Evolutionary conservation across 306 rosid species (phyloP).

Genomic region (Acacia crassicarpa): DNA sequence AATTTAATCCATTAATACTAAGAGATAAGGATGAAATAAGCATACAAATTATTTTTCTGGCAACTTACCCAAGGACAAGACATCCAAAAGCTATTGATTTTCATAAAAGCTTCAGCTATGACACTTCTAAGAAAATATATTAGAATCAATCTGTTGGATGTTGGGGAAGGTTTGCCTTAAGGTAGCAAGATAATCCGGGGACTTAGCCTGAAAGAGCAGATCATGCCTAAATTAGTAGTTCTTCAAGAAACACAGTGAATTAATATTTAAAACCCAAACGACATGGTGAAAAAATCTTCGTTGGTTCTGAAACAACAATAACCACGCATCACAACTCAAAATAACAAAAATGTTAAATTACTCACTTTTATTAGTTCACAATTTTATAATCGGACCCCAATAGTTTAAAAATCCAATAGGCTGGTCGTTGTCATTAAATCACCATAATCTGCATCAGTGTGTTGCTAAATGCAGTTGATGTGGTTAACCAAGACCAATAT

Average conservation of each 20-base stretch:
- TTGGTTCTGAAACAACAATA: not conserved
- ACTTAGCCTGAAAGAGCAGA: slow-evolving; percentile 67
- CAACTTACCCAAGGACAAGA: slow-evolving; percentile 5
- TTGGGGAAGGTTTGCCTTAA: slow-evolving; percentile 54
- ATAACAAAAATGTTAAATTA: not conserved
- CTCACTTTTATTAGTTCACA: not conserved
- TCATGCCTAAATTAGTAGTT: slow-evolving; percentile 25
- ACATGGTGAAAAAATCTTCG: not conserved
- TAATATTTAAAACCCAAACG: not conserved
- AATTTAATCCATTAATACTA: not conserved
- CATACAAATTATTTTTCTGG: not conserved
- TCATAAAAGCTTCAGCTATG: slow-evolving; percentile 15
- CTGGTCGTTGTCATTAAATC: not conserved
- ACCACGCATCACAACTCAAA: not conserved
- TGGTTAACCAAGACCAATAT: not conserved
- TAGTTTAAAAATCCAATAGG: not conserved
- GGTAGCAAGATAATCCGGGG: slow-evolving; percentile 48
- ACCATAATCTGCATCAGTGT: too few species aligned
- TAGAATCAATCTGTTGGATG: slow-evolving; percentile 64
- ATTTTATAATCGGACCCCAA: not conserved
- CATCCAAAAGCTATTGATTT: not conserved
- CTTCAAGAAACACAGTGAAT: slow-evolving; percentile 25
- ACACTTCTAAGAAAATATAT: slow-evolving; percentile 52
- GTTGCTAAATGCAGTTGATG: not conserved
- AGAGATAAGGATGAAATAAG: not conserved